phyloP scores from a whole-genome alignment of 2,329 filamentous ascomycete species.

The Trichoderma sp. region DNA sequence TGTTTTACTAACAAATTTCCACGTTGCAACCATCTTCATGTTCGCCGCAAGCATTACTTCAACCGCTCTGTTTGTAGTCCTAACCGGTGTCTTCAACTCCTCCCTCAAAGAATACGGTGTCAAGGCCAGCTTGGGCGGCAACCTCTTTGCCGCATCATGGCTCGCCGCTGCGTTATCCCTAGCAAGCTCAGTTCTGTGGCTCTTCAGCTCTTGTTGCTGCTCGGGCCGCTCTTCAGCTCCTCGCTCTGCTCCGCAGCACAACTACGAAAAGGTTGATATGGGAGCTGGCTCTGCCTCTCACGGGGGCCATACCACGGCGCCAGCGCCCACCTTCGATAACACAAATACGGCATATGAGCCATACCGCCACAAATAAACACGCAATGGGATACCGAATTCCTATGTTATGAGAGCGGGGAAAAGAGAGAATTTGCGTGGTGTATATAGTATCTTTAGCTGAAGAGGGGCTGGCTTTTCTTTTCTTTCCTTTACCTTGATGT shows the following conservation, averaged over 20 bases:
- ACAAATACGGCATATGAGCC: constrained; percentile 9
- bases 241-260: neutral
- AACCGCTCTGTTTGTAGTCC: neutral
- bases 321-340: neutral
- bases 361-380: neutral
- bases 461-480: neutral
- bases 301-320: neutral
- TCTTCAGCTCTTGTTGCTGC: constrained; percentile 14
- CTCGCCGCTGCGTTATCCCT: neutral
- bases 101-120: constrained; percentile 6
- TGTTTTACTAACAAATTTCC: neutral
- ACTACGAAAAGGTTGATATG: constrained; percentile 7
- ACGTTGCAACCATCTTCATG: neutral
- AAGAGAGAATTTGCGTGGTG: neutral
- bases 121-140: neutral
- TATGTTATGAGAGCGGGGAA: neutral
- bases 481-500: neutral
- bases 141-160: constrained; percentile 13
- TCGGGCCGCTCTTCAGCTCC: constrained; percentile 7
- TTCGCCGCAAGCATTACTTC: constrained; percentile 1
- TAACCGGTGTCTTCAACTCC: constrained; percentile 1
- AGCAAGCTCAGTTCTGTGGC: constrained; percentile 1
- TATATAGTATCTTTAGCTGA: neutral
- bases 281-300: neutral
- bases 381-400: neutral